Percentiles rank a stretch among this genome's conserved stretches.
phyloP scores from a whole-genome alignment of 2,329 filamentous ascomycete species.

The Exophiala sp. region DNA sequence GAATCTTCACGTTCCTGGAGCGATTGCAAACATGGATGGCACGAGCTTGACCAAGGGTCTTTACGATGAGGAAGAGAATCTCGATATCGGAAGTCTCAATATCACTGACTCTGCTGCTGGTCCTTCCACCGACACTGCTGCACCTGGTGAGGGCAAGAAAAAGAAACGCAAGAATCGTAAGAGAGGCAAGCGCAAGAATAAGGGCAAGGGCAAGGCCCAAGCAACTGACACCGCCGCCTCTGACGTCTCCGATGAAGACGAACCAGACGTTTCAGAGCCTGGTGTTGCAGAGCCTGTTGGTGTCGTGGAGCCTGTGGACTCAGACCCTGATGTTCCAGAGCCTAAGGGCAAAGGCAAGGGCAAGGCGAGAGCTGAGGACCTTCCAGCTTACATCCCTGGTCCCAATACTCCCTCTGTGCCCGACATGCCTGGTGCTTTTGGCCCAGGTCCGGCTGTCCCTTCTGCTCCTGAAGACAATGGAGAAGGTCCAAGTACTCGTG shows the following conservation, averaged over 20 bases:
- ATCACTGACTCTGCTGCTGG: background rate
- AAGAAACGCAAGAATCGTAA: no score
- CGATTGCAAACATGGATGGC: background rate
- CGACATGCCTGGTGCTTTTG: background rate
- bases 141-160: no score
- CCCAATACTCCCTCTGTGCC: background rate
- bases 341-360: background rate
- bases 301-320: no score
- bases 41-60: no score
- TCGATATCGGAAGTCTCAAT: background rate
- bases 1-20: background rate
- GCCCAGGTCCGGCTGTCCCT: background rate
- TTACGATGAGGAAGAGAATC: background rate
- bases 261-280: no score
- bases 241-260: no score
- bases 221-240: background rate
- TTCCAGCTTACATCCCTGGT: background rate
- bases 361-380: background rate
- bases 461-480: background rate
- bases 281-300: no score
- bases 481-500: background rate
- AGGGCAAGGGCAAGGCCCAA: background rate
- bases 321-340: no score
- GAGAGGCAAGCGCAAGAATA: background rate
- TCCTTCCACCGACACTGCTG: background rate